Percentiles rank a stretch among this genome's conserved stretches.
These are phyloP conservation scores for Zoysia pacifica DNA, from an alignment of 176 grass and related monocot genomes.

Conservation along the genomic window DNA sequence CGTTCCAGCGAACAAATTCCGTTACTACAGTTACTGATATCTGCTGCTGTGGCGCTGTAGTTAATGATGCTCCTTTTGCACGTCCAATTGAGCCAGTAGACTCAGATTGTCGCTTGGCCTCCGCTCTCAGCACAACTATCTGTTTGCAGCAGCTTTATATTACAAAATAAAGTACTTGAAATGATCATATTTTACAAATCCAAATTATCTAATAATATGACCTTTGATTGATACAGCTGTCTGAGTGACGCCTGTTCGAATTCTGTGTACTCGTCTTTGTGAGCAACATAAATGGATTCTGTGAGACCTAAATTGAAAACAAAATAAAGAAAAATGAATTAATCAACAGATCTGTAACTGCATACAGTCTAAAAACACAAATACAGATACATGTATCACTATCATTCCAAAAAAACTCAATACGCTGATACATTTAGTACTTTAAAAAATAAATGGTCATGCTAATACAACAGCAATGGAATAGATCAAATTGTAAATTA, in stretches of 20 bases:
- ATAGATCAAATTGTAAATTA: background rate
- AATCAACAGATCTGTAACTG: conserved; percentile 27
- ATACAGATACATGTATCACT: background rate
- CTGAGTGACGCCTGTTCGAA: conserved; percentile 93
- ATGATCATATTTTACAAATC: conserved; percentile 30
- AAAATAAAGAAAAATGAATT: conserved; percentile 20
- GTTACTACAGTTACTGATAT: conserved; percentile 96
- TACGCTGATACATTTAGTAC: background rate
- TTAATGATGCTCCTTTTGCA: conserved; percentile 72
- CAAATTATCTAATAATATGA: conserved; percentile 28
- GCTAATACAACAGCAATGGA: background rate
- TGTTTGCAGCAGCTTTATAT: conserved; percentile 41
- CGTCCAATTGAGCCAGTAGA: conserved; percentile 86
- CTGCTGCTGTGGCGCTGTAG: conserved; percentile 67
- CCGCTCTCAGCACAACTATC: conserved; percentile 84
- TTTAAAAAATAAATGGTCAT: background rate
- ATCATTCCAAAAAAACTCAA: background rate
- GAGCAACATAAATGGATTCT: conserved; percentile 83
- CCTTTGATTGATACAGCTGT: conserved; percentile 88
- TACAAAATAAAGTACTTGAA: conserved; percentile 21
- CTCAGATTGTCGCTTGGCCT: conserved; percentile 81
- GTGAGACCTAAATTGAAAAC: conserved; percentile 66
- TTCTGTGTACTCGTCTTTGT: conserved; percentile 96
- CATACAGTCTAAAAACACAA: background rate
- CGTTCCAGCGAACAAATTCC: conserved; percentile 95